Base-by-base conservation (phyloP, 148 eudicot species). In the Heliosperma pusillum region DNA sequence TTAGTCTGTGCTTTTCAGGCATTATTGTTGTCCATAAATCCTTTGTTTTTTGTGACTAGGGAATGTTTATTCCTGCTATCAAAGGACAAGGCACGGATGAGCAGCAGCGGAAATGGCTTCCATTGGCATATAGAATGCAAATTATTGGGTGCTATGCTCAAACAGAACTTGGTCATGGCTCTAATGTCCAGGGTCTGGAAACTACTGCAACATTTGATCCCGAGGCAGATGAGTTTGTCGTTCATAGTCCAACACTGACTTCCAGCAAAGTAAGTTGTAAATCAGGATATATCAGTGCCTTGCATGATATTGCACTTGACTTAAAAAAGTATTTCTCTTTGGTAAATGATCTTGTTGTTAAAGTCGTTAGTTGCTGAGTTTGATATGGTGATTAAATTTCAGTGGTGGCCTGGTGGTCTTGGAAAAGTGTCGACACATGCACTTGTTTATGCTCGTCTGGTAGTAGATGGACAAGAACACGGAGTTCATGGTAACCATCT, bases 391-490 rank as follows among this genome's bases (percentile, higher is more conserved):
- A 68, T 44, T 17, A 70, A 77, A 36, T 83, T 53, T 33, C 82
- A 95, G 97, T 95, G 99, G 99, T 95, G 99, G 99, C 99, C 99
- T 76, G 99, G 99, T 77, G 99, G 99, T 55, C 79, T 95, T 78
- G 97, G 99, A 40, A 95, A 92, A 85, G 84, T 86, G 29, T 89
- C 99, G 36, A 95, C 97, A 1, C 99, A 95, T 86, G 97, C 86
- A 61, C 71, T 92, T 77, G 93, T 89, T 22, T 95, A 87, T 88
- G 97, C 97, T 58, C 92, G 97, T 22, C 88, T 95, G 53, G 80
- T 95, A 72, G 77, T 82, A 62, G 92, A 85, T 69, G 97, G 91
- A 66, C 76, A 76, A 85, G 96, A 92, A 74, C 83, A 95, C 75
- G 99, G 99, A 10, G 88, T 95, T 36, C 86, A 95, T 76, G 99